phyloP scores from a whole-genome alignment of 306 rosid species.

The Lathyrus oleraceus region DNA sequence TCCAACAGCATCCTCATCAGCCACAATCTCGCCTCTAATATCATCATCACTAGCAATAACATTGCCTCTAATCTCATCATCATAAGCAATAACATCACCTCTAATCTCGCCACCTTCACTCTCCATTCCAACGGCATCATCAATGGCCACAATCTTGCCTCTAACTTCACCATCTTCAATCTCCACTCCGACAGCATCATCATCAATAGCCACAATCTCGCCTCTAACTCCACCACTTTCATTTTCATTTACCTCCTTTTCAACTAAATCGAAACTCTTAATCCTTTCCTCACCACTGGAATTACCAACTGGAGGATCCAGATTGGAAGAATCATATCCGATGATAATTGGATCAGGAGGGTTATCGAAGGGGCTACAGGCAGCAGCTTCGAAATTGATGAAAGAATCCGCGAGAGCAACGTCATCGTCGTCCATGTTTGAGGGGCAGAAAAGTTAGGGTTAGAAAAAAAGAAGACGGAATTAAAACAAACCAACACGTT shows the following conservation, averaged over 20 bases:
- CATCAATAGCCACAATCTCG: neutral
- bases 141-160: neutral
- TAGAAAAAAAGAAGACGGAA: neutral
- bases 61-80: neutral
- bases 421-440: slow-evolving; percentile 28
- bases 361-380: neutral
- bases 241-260: neutral
- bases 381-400: slow-evolving; percentile 58
- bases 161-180: neutral
- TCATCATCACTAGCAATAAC: neutral
- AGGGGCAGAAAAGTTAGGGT: neutral
- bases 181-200: neutral
- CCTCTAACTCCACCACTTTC: neutral
- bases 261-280: slow-evolving; percentile 36
- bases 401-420: slow-evolving; percentile 62
- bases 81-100: neutral
- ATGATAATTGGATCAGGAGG: slow-evolving; percentile 20
- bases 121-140: neutral
- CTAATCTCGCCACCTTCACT: neutral
- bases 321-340: slow-evolving; percentile 5
- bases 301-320: neutral
- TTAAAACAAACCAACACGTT: neutral
- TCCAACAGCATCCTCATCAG: neutral
- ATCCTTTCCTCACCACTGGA: slow-evolving; percentile 40
- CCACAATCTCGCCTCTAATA: neutral